Evolutionary conservation across 140 eudicot species (phyloP).

Genomic region (Bidens hawaiensis): DNA sequence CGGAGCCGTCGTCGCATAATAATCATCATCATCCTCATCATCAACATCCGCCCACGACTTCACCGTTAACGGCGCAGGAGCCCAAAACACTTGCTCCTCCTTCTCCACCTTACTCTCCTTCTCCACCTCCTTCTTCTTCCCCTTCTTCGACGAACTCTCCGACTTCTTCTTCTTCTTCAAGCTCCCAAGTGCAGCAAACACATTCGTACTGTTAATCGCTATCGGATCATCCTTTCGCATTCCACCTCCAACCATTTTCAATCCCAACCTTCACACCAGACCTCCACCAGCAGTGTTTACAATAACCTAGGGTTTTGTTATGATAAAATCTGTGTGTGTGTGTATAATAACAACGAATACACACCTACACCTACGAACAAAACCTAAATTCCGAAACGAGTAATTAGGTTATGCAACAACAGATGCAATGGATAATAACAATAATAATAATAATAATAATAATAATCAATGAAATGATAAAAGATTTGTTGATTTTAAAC

Average conservation of each 20-base stretch:
- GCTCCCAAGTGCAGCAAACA: slow-evolving; percentile 82
- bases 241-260: slow-evolving; percentile 84
- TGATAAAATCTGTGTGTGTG: not conserved
- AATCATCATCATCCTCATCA: slow-evolving; percentile 92
- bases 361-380: not conserved
- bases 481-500: not conserved
- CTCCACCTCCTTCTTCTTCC: slow-evolving; percentile 44
- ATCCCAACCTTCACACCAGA: slow-evolving; percentile 8
- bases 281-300: not conserved
- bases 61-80: slow-evolving; percentile 61
- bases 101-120: slow-evolving; percentile 35
- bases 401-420: not conserved
- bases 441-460: too few relatives aligned
- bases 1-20: slow-evolving; percentile 70
- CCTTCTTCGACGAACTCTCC: slow-evolving; percentile 27
- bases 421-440: slow-evolving; percentile 1
- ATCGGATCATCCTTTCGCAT: slow-evolving; percentile 58
- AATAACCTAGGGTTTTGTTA: not conserved
- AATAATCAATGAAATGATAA: too few relatives aligned
- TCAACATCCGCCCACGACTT: slow-evolving; percentile 98
- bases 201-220: slow-evolving; percentile 65
- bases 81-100: slow-evolving; percentile 68
- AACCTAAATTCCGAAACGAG: not conserved
- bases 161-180: slow-evolving; percentile 83
- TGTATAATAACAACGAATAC: too few relatives aligned